These are phyloP conservation scores for Fusarium sublunatum DNA, from an alignment of 2,329 filamentous ascomycete genomes.

Conservation along the genomic window DNA sequence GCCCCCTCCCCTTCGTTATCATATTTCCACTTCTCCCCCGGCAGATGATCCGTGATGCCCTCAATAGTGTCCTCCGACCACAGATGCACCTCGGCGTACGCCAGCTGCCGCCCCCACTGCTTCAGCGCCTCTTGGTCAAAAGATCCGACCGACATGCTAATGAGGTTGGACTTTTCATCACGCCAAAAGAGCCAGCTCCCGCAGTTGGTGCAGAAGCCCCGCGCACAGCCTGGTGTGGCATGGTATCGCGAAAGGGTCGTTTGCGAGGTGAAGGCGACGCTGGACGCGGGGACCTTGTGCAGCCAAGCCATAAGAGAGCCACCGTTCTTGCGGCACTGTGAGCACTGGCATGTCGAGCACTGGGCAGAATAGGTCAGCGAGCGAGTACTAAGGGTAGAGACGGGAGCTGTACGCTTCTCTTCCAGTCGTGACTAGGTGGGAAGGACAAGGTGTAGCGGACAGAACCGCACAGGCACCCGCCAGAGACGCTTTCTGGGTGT, in stretches of 20 bases:
- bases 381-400: neutral
- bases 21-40: conserved; percentile 41
- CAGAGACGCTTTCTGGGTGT: conserved; percentile 55
- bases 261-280: conserved; percentile 51
- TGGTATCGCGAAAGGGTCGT: conserved; percentile 54
- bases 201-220: conserved; percentile 62
- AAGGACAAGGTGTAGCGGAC: conserved; percentile 63
- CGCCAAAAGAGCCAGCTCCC: conserved; percentile 63
- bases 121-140: conserved; percentile 58
- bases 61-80: conserved; percentile 60
- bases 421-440: conserved; percentile 58
- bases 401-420: conserved; percentile 45
- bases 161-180: conserved; percentile 42
- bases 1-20: conserved; percentile 40
- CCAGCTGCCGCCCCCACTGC: conserved; percentile 55
- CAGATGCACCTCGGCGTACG: conserved; percentile 52
- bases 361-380: conserved; percentile 34
- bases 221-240: conserved; percentile 54
- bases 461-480: conserved; percentile 63
- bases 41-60: conserved; percentile 60
- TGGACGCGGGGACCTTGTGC: conserved; percentile 52
- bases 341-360: conserved; percentile 65
- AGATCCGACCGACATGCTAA: conserved; percentile 56
- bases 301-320: conserved; percentile 59
- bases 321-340: conserved; percentile 64